phyloP scores from a whole-genome alignment of 148 eudicot species.

The Chenopodium berlandieri region DNA sequence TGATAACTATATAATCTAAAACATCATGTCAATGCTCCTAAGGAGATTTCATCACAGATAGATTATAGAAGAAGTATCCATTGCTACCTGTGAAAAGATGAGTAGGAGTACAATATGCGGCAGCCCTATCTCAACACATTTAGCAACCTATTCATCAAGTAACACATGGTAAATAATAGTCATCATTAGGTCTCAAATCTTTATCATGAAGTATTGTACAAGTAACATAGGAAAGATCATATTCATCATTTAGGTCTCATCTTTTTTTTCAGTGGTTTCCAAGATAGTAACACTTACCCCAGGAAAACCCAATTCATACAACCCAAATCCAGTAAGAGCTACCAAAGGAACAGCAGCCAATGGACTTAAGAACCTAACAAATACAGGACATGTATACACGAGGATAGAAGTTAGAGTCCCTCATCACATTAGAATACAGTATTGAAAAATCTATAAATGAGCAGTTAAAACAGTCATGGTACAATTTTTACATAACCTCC shows the following conservation, averaged over 20 bases:
- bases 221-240: neutral
- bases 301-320: conserved; percentile 85
- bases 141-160: conserved; percentile 46
- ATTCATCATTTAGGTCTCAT: neutral
- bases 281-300: conserved; percentile 45
- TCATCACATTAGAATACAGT: neutral
- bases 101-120: conserved; percentile 69
- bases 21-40: neutral
- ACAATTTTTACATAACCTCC: neutral
- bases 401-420: neutral
- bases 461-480: neutral
- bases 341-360: conserved; percentile 80
- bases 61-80: neutral
- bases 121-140: conserved; percentile 75
- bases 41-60: neutral
- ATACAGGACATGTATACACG: neutral
- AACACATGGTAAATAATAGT: conserved; percentile 5
- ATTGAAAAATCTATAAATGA: neutral
- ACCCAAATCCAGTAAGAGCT: conserved; percentile 73
- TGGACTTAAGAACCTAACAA: conserved; percentile 74
- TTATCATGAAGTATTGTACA: neutral
- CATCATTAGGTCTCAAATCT: neutral
- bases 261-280: neutral
- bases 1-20: neutral
- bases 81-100: conserved; percentile 66